Evolutionary conservation across 78 protist species (phyloP), one percentile per base, ranked within the genome.

Genomic region (Blattamonas nauphoetae): DNA sequence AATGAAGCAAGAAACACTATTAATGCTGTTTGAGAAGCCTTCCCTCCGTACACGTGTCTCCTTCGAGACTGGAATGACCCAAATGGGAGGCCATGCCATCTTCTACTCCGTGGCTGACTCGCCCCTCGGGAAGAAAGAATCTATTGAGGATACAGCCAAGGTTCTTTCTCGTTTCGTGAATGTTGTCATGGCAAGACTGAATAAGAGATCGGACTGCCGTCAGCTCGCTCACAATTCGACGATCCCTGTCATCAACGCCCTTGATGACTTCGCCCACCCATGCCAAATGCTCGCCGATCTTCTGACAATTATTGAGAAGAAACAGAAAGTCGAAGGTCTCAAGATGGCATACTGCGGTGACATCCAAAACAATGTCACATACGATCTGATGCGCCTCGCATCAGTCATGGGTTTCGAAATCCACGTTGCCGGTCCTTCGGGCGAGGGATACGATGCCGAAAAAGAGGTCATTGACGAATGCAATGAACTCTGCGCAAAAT

Each of bases 221-320:
- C 93, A 91, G 42, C 89, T 94, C 5, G 88, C 92, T 32, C 34
- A 85, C 55, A 41, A 87, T 77, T 85, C 93, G 34, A 0, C 71
- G 0, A 89, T 92, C 1, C 96, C 96, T 11, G 86, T 94, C 44
- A 91, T 94, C 91, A 94, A 94, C 85, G 96, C 93, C 3, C 90
- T 94, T 6, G 94, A 89, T 34, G 94, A 94, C 84, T 77, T n/a
- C 33, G 90, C 90, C 85, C 94, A 92, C 80, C 96, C 96, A n/a
- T 63, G 80, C 63, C 96, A 94, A 71, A 90, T 92, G 87, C 82
- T 94, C 36, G 92, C 93, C 36, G 96, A 94, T 78, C 0, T 92
- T 80, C 32, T 91, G 46, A 92, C 96, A 42, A 82, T 92, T n/a
- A 35, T 64, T 33, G 91, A 92, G 79, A 34, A 86, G 38, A 55